phyloP scores from a whole-genome alignment of 441 rosid genomes.

The Mallotus japonicus region DNA sequence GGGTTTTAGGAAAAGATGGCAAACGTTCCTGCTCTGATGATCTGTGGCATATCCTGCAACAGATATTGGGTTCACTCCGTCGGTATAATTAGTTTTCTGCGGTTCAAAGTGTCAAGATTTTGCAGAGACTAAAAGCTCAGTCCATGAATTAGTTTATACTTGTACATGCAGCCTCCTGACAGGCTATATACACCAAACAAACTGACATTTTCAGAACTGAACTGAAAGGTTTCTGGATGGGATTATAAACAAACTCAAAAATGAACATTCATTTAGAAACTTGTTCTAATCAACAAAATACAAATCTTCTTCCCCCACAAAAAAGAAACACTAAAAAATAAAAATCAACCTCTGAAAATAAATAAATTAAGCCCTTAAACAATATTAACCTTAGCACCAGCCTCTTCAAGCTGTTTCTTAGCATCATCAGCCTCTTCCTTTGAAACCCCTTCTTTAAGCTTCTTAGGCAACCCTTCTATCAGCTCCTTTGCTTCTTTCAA shows the following conservation, averaged over 20 bases:
- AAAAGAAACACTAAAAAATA: neutral
- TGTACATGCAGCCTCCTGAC: too few relatives aligned
- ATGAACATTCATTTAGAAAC: neutral
- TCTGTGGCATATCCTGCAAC: neutral
- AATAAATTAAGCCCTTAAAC: neutral
- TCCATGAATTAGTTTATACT: too few relatives aligned
- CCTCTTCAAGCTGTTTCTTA: conserved; percentile 76
- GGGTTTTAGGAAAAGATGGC: neutral
- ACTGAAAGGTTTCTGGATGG: too few relatives aligned
- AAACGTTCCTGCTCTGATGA: neutral
- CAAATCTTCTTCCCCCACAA: neutral
- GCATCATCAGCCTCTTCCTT: conserved; percentile 81
- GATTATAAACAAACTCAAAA: neutral
- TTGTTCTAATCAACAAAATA: neutral
- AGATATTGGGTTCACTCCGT: neutral
- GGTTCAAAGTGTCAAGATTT: too few relatives aligned
- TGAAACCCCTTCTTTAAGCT: conserved; percentile 63
- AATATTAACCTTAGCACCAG: conserved; percentile 72
- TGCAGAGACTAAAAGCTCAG: too few relatives aligned
- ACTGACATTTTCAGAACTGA: too few relatives aligned
- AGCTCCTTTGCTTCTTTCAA: conserved; percentile 86
- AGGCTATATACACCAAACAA: too few relatives aligned
- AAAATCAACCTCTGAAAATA: too few relatives aligned
- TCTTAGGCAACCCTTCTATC: conserved; percentile 86
- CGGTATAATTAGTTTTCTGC: neutral